Evolutionary conservation across 306 rosid genomes (phyloP).

Genomic region (Cicer cuneatum): DNA sequence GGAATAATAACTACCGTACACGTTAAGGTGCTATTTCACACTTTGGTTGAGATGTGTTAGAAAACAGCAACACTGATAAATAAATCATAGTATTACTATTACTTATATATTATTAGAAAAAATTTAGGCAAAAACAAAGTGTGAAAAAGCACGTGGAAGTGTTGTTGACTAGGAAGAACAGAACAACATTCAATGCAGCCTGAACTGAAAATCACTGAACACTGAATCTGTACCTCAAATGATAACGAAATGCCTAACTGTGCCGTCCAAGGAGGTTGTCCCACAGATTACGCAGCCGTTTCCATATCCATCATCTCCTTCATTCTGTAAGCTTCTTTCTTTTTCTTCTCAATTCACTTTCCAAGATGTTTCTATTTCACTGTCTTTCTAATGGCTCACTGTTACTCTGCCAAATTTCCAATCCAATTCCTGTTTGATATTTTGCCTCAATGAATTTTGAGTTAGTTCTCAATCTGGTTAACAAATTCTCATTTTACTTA

Average conservation of each 20-base stretch:
- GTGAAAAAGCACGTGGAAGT: constrained; percentile 40
- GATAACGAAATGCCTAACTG: constrained; percentile 63
- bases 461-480: constrained; percentile 9
- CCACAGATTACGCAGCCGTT: constrained; percentile 77
- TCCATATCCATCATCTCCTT: constrained; percentile 60
- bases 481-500: neutral
- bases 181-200: constrained; percentile 24
- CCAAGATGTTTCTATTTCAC: too few species aligned
- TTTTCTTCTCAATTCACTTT: neutral
- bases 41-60: neutral
- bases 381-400: neutral
- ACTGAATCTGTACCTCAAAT: constrained; percentile 42
- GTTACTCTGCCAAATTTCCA: neutral
- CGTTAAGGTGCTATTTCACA: neutral
- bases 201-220: constrained; percentile 5
- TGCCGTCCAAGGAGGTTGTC: constrained; percentile 85
- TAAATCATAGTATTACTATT: too few species aligned
- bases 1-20: neutral
- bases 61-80: neutral
- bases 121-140: neutral
- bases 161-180: constrained; percentile 31
- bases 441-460: constrained; percentile 36
- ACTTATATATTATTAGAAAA: neutral
- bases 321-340: constrained; percentile 57
- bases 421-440: constrained; percentile 40